These are phyloP conservation scores for Iberis pinnata DNA, from an alignment of 345 rosid species.

Conservation along the genomic window DNA sequence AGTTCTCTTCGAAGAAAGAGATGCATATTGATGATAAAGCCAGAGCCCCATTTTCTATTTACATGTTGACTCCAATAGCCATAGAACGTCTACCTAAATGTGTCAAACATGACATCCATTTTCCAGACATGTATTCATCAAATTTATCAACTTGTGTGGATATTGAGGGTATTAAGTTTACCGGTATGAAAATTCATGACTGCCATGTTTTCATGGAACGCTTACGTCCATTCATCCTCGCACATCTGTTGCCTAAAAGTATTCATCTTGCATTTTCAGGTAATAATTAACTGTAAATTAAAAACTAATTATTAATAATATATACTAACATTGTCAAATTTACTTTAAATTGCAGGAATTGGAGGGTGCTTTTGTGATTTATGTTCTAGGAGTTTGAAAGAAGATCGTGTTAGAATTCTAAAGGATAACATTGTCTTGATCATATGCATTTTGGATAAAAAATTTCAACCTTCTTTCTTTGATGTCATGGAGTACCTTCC, in stretches of 20 bases:
- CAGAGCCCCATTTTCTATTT: neutral
- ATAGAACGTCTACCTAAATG: neutral
- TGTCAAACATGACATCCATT: neutral
- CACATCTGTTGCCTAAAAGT: neutral
- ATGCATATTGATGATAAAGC: neutral
- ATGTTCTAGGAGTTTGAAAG: neutral
- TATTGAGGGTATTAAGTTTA: neutral
- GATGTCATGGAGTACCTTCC: neutral
- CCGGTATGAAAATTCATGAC: neutral
- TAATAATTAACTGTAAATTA: too few species aligned
- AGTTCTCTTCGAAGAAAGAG: neutral
- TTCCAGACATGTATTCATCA: neutral
- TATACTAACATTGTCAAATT: too few species aligned
- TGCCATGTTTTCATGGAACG: neutral
- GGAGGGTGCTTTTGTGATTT: neutral
- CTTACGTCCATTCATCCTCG: neutral
- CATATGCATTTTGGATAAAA: neutral
- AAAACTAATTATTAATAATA: too few species aligned
- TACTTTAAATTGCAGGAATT: neutral
- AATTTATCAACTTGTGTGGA: neutral
- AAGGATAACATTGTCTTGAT: neutral
- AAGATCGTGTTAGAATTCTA: neutral
- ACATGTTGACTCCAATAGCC: neutral
- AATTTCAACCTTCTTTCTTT: neutral
- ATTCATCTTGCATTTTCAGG: neutral